These are phyloP conservation scores for Falciphora oryzae DNA, from an alignment of 2,329 filamentous ascomycete species.

Conservation along the genomic window DNA sequence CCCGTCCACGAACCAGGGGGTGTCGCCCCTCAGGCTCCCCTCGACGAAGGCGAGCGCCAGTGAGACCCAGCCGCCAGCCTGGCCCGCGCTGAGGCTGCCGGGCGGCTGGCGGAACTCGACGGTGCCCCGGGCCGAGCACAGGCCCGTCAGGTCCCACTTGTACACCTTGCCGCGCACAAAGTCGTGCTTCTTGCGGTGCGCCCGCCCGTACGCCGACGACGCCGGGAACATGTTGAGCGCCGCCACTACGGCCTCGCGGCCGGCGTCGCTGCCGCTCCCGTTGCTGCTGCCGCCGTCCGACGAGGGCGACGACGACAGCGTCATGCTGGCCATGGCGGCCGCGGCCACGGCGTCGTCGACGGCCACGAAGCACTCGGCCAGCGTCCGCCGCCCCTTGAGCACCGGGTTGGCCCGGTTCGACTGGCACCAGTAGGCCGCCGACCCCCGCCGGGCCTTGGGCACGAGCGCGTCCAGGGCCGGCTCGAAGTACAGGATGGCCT, in stretches of 20 bases:
- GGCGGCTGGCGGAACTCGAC: conserved; percentile 33
- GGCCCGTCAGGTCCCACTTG: conserved; percentile 33
- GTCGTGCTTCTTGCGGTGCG: conserved; percentile 24
- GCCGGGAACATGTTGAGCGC: conserved; percentile 28
- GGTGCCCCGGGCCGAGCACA: conserved; percentile 22
- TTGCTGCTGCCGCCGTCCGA: conserved; percentile 4
- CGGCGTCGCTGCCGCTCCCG: conserved; percentile 4
- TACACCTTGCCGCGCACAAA: conserved; percentile 34
- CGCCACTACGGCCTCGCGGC: conserved; percentile 19
- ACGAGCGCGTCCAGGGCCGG: conserved; percentile 27
- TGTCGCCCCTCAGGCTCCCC: conserved; percentile 15
- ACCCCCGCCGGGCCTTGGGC: conserved; percentile 18
- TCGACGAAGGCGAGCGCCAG: conserved; percentile 28
- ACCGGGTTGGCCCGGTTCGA: conserved; percentile 25
- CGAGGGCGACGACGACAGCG: neutral
- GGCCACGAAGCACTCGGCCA: conserved; percentile 20
- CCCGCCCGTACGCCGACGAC: conserved; percentile 24
- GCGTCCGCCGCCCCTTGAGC: conserved; percentile 15
- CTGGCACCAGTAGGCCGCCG: conserved; percentile 29
- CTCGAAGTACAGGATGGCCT: conserved; percentile 29
- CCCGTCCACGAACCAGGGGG: conserved; percentile 14
- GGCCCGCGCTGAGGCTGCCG: conserved; percentile 24
- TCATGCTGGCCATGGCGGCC: conserved; percentile 7
- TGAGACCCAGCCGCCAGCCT: conserved; percentile 26
- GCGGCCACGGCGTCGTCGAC: conserved; percentile 18